Evolutionary conservation across 2,329 filamentous ascomycete genomes (phyloP), one percentile per base, ranked within the genome.

Genomic region (Acephala macrosclerotiorum): DNA sequence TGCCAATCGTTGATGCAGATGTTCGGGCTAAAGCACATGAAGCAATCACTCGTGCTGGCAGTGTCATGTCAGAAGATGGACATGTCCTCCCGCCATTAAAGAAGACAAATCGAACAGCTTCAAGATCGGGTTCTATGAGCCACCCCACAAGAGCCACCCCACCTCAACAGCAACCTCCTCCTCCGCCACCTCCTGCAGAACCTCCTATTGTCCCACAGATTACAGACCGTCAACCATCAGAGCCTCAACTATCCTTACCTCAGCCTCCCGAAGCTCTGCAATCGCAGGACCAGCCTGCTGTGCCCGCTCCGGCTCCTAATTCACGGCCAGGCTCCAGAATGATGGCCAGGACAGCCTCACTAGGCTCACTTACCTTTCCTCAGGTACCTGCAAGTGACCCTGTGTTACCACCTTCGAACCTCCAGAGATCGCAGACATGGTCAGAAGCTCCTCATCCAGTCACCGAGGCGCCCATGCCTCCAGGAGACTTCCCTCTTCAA

Each of bases 371-470:
- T 16, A 72, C 71, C 42, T 73, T 78, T 25, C 74, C 78, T 36
- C 70, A 73, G 36, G 74, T 82, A 36, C 79, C 82, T 2, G 81
- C 83, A 3, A 88, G 84, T 68, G 87, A 89, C 65, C 84, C 85
- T 11, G 75, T 76, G 26, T 76, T 80, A 0, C 82, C 81, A 22
- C 81, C 78, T 4, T 74, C 75, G 12, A 70, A 18, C 47, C 75
- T 81, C 25, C 76, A 80, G 12, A 76, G 79, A 68, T 77, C 79
- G 26, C 79, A 83, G 65, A 80, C 80, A 29, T 82, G 80, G 77
- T 71, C 80, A 75, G 77, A 83, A 78, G 79, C 80, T 67, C 79
- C 82, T 74, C 70, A 81, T 68, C 67, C 78, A 72, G 72, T 79
- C 70, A 77, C 79, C 69, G 77, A 83, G 60, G 68, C 58, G 33